A percentile compares a stretch with the other conserved stretches of the same genome.
phyloP scores from a whole-genome alignment of 2,329 filamentous ascomycete genomes.

The Paraconiothyrium sp. region DNA sequence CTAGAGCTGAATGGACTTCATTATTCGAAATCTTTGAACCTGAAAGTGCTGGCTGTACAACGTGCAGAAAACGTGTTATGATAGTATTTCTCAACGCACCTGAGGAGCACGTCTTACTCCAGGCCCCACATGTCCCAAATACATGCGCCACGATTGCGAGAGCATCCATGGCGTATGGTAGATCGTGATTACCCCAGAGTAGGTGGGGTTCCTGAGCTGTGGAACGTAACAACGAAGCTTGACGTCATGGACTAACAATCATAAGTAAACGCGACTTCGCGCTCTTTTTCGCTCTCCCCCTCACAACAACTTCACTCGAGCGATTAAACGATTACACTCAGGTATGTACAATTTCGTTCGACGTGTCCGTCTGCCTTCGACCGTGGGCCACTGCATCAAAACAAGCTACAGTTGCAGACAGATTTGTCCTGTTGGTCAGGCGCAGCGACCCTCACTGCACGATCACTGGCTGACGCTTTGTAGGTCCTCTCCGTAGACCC shows the following conservation, averaged over 20 bases:
- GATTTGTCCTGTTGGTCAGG: conserved; percentile 13
- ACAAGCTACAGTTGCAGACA: not conserved
- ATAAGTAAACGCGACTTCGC: conserved; percentile 15
- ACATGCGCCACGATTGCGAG: conserved; percentile 9
- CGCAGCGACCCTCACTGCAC: conserved; percentile 6
- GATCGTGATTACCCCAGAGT: conserved; percentile 24
- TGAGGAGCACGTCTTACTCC: not conserved
- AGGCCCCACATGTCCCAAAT: conserved; percentile 12
- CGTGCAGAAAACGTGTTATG: not conserved
- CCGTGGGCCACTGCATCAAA: not conserved
- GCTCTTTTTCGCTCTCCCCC: not conserved
- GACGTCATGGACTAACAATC: conserved; percentile 25
- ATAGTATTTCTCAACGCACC: too few species aligned
- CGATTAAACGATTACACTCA: not conserved
- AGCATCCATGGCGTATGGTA: conserved; percentile 14
- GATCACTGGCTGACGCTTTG: not conserved
- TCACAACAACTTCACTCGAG: conserved; percentile 4
- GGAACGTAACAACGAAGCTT: conserved; percentile 18
- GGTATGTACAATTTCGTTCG: conserved; percentile 14
- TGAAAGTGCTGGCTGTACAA: not conserved
- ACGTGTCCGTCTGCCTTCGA: conserved; percentile 2
- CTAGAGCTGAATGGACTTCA: conserved; percentile 32
- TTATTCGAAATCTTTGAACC: not conserved
- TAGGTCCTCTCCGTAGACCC: not conserved
- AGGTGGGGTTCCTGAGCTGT: conserved; percentile 17